Conservation (phyloP, 371 early-diverging fungal species). For the Mucor sp. region DNA sequence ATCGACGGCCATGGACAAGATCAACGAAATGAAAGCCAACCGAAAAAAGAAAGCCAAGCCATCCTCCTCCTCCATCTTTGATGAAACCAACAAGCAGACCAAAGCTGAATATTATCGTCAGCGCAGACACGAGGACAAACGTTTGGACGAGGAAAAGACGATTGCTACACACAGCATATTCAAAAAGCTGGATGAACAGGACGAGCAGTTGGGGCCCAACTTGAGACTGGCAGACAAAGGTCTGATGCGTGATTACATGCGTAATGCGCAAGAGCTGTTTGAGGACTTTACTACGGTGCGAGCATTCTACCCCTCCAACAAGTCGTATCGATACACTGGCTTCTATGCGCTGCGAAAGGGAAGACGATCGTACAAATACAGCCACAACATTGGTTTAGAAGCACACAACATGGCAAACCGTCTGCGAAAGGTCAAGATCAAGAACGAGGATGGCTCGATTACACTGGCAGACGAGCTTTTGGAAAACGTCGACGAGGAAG, state of each 20-base stretch:
- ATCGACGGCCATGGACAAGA: not conserved
- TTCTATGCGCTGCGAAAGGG: constrained; percentile 35
- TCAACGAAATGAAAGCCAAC: not conserved
- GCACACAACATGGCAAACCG: constrained; percentile 38
- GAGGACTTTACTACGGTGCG: constrained; percentile 52
- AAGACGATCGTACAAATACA: not conserved
- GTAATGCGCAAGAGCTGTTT: constrained; percentile 49
- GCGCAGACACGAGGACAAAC: not conserved
- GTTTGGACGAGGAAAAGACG: constrained; percentile 29
- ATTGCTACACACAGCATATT: constrained; percentile 15
- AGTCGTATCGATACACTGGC: constrained; percentile 13
- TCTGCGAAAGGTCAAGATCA: constrained; percentile 12
- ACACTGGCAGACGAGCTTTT: not conserved
- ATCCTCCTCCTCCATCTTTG: constrained; percentile 26
- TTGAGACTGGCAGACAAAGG: constrained; percentile 24
- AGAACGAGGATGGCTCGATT: not conserved
- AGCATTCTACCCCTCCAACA: constrained; percentile 55
- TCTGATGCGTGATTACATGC: constrained; percentile 53
- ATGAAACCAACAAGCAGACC: constrained; percentile 14
- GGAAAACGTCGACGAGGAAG: constrained; percentile 35
- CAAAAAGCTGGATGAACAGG: constrained; percentile 38
- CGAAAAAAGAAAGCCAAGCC: not conserved
- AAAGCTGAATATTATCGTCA: constrained; percentile 7
- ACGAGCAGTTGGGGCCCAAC: constrained; percentile 23
- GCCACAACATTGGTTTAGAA: constrained; percentile 9